phyloP scores from a whole-genome alignment of 306 rosid genomes.

The Malus fusca region DNA sequence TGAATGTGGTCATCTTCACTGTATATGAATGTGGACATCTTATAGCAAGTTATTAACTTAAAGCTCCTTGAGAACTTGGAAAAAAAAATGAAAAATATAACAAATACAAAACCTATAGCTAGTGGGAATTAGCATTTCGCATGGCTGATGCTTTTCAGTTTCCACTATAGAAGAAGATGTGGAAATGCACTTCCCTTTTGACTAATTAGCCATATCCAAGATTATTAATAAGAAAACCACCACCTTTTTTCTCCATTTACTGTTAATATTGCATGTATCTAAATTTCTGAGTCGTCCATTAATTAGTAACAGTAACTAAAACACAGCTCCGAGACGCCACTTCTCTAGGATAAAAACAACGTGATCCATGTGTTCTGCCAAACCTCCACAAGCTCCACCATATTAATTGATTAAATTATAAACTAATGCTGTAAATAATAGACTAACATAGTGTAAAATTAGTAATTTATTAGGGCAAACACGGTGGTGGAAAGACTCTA shows the following conservation, averaged over 20 bases:
- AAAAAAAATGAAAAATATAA: constrained; percentile 4
- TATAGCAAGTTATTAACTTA: neutral
- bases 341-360: neutral
- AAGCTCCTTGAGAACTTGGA: neutral
- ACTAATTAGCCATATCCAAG: neutral
- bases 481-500: no score
- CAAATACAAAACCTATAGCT: neutral
- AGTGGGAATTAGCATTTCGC: neutral
- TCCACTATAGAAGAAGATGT: constrained; percentile 30
- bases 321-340: constrained; percentile 28
- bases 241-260: neutral
- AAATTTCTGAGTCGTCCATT: constrained; percentile 8
- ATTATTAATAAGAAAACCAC: neutral
- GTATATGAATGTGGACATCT: no score
- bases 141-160: constrained; percentile 32
- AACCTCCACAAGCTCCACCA: neutral
- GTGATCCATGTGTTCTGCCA: neutral
- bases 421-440: no score
- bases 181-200: constrained; percentile 16
- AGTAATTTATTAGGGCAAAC: no score
- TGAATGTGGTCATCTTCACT: no score
- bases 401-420: no score
- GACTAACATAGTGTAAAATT: no score
- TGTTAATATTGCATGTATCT: neutral
- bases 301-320: neutral